These are phyloP conservation scores for Edaphochlamys debaryana DNA, from an alignment of 139 green algal genomes.

Conservation along the genomic window DNA sequence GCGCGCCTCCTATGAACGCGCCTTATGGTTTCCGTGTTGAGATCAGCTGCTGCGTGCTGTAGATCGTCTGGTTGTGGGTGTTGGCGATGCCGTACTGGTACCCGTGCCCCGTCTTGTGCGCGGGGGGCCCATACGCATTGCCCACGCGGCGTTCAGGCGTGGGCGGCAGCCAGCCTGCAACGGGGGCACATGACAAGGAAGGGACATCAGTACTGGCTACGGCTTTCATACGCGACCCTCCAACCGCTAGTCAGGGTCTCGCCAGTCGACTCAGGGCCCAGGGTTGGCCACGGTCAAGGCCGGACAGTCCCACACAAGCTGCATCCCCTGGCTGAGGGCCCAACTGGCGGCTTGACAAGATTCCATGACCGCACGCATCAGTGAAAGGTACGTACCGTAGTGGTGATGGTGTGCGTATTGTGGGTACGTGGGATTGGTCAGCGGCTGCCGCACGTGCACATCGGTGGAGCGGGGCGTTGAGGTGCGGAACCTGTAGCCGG, in stretches of 20 bases:
- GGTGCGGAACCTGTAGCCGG: constrained; percentile 27
- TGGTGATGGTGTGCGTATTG: constrained; percentile 51
- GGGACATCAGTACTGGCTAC: too few species aligned
- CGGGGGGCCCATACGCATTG: not conserved
- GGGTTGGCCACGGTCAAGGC: too few species aligned
- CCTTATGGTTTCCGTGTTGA: constrained; percentile 19
- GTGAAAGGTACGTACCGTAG: constrained; percentile 6
- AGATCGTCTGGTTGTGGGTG: constrained; percentile 37
- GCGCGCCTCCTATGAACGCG: too few species aligned
- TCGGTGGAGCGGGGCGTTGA: not conserved
- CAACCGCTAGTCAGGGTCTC: too few species aligned
- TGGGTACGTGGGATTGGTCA: constrained; percentile 13
- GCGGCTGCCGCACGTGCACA: constrained; percentile 22
- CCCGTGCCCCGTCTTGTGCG: not conserved
- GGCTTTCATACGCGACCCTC: too few species aligned
- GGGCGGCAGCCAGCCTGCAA: constrained; percentile 39
- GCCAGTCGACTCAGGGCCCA: too few species aligned
- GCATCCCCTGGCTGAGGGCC: too few species aligned
- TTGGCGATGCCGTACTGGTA: constrained; percentile 38
- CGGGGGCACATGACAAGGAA: not conserved
- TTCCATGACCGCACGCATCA: too few species aligned
- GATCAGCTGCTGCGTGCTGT: constrained; percentile 37
- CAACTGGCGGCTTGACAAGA: too few species aligned
- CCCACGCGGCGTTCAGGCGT: constrained; percentile 37
- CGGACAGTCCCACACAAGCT: too few species aligned